Evolutionary conservation across 805 yeast species (phyloP).

Genomic region (Myxozyma kluyveri): DNA sequence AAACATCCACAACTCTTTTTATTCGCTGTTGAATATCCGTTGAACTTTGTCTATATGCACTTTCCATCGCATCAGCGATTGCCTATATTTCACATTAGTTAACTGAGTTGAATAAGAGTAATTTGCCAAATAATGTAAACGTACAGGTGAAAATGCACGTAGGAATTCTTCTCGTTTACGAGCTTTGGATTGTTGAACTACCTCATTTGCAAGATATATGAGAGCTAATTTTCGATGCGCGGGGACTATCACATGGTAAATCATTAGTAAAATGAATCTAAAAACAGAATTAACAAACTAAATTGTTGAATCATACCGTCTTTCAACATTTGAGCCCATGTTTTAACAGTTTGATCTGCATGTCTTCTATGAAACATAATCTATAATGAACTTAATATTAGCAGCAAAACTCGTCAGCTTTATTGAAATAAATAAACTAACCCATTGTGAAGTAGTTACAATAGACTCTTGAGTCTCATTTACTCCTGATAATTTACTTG

Average conservation of each 20-base stretch:
- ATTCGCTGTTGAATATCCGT: slow-evolving; percentile 51
- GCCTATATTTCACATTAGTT: slow-evolving; percentile 20
- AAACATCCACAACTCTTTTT: slow-evolving; percentile 59
- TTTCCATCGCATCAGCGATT: slow-evolving; percentile 40
- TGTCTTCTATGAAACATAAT: slow-evolving; percentile 61
- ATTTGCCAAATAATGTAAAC: slow-evolving; percentile 1
- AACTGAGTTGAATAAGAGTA: background rate
- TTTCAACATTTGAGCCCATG: slow-evolving; percentile 49
- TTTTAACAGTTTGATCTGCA: slow-evolving; percentile 50
- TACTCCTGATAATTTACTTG: slow-evolving; percentile 39
- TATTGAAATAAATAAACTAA: slow-evolving; percentile 33
- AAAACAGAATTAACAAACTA: background rate
- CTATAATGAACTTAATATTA: slow-evolving; percentile 11
- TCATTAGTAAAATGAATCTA: background rate
- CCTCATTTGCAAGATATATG: slow-evolving; percentile 74
- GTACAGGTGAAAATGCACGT: slow-evolving; percentile 51
- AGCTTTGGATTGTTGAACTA: slow-evolving; percentile 72
- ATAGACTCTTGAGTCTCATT: slow-evolving; percentile 70
- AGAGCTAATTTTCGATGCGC: slow-evolving; percentile 52
- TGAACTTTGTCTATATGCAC: slow-evolving; percentile 41
- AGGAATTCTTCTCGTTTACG: slow-evolving; percentile 59
- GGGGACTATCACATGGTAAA: slow-evolving; percentile 32
- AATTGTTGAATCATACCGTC: slow-evolving; percentile 19
- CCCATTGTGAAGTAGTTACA: slow-evolving; percentile 73
- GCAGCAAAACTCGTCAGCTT: background rate